Evolutionary conservation across 2,329 filamentous ascomycete species (phyloP).

Genomic region (Pseudopithomyces maydicus): DNA sequence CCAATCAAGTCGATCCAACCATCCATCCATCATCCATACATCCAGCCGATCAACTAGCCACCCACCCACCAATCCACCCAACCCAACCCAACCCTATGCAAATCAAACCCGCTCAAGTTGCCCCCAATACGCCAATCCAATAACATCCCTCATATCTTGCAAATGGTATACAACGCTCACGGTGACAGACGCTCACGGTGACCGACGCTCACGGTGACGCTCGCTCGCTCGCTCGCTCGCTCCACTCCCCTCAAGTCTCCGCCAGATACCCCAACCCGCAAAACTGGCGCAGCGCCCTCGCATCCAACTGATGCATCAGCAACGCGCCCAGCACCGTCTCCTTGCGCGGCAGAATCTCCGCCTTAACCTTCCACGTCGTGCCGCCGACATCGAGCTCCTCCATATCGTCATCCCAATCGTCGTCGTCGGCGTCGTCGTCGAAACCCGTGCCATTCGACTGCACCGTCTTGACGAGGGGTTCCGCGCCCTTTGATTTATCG

Average conservation of each 20-base stretch:
- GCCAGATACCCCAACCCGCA: slow-evolving; percentile 45
- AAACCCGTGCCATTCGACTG: slow-evolving; percentile 32
- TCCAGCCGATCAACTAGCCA: no score
- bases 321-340: slow-evolving; percentile 53
- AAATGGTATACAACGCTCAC: no score
- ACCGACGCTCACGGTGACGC: no score
- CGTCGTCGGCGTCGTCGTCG: slow-evolving; percentile 31
- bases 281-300: slow-evolving; percentile 49
- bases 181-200: no score
- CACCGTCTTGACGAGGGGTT: slow-evolving; percentile 35
- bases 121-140: no score
- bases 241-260: slow-evolving; percentile 15
- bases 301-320: slow-evolving; percentile 51
- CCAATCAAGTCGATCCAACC: no score
- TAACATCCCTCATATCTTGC: no score
- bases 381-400: slow-evolving; percentile 39
- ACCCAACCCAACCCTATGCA: no score
- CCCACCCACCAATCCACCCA: no score
- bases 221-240: no score
- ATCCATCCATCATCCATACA: no score
- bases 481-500: slow-evolving; percentile 49
- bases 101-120: no score
- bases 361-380: slow-evolving; percentile 40
- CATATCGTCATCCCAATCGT: slow-evolving; percentile 38
- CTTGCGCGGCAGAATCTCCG: slow-evolving; percentile 52